Base-by-base conservation (phyloP, 306 rosid species). In the Amphicarpaea edgeworthii region DNA sequence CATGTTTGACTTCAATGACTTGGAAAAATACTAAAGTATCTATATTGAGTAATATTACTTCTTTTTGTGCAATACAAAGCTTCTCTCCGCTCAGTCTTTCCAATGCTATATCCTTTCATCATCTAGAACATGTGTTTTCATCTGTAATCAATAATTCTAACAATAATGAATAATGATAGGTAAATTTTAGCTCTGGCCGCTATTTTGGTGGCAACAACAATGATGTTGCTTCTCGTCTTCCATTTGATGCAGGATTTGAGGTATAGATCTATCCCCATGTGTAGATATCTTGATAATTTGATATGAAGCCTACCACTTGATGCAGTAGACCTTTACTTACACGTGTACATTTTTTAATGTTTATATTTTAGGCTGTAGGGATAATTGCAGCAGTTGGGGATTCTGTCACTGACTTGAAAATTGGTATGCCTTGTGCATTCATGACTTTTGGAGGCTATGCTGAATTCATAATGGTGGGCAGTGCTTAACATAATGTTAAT, bases 241-340 rank as follows among this genome's bases (percentile, higher is more conserved):
- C 97, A 37, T 89, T 95, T 83, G 94, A 95, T 90, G 93, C 96
- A n/a, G 97, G 98, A 60, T 95, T 95, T 84, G 98, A 95, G 97
- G 97, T 95, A 80, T 73, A 47, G 60, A 68, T 55, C 70, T 37
- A 72, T 49, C 53, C 57, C 42, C 53, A 47, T 74, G 12, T 8
- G 1, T 62, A 20, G 30, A 74, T 78, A 77, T 68, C 28, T 43
- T 34, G 17, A 74, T 78, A 77, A 61, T 21, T 43, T 34, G 17
- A 72, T 55, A 54, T 61, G 55, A 62, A 40, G 53, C 72, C 60
- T 58, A 72, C 40, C 23, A 59, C 67, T 42, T 53, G 26, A 55
- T 78, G 77, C 78, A 37, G 55, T 17, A 51, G 47, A 62, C 74
- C 15, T 28, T 40, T 81, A 45, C 79, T 43, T 68, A 54, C 71